A percentile compares a stretch with the other conserved stretches of the same genome.
phyloP scores from a whole-genome alignment of 2,329 filamentous ascomycete species.

The Verticillium nubilum region DNA sequence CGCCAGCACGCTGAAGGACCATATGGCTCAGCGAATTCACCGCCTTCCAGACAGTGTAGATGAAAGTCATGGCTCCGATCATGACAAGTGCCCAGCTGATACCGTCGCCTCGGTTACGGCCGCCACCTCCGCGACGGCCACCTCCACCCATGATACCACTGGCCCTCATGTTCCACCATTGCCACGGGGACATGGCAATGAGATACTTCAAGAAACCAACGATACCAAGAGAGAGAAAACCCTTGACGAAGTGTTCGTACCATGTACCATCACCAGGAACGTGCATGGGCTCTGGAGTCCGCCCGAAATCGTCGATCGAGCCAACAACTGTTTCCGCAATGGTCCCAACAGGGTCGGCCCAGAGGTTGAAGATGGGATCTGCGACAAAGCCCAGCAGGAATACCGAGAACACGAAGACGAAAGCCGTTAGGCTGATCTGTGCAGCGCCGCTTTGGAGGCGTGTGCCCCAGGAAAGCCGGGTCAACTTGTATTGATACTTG shows the following conservation, averaged over 20 bases:
- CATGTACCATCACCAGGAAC: constrained; percentile 54
- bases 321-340: constrained; percentile 46
- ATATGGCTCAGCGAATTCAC: constrained; percentile 69
- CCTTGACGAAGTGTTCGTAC: constrained; percentile 82
- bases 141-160: constrained; percentile 50
- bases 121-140: constrained; percentile 53
- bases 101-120: constrained; percentile 71
- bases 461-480: constrained; percentile 69
- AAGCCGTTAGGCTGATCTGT: constrained; percentile 65
- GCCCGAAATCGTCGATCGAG: constrained; percentile 35
- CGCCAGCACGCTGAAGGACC: constrained; percentile 71
- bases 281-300: constrained; percentile 17
- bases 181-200: constrained; percentile 66
- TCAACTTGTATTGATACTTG: constrained; percentile 73
- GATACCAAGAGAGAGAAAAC: constrained; percentile 82
- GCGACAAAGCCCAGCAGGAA: constrained; percentile 88
- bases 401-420: constrained; percentile 65
- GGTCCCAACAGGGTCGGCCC: constrained; percentile 70
- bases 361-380: constrained; percentile 86
- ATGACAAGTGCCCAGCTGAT: constrained; percentile 75
- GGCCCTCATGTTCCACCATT: constrained; percentile 69
- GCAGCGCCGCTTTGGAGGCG: constrained; percentile 62
- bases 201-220: constrained; percentile 80
- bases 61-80: constrained; percentile 74
- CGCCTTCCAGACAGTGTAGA: constrained; percentile 79